Evolutionary conservation across 345 rosid species (phyloP).

Genomic region (Salix dunnii): DNA sequence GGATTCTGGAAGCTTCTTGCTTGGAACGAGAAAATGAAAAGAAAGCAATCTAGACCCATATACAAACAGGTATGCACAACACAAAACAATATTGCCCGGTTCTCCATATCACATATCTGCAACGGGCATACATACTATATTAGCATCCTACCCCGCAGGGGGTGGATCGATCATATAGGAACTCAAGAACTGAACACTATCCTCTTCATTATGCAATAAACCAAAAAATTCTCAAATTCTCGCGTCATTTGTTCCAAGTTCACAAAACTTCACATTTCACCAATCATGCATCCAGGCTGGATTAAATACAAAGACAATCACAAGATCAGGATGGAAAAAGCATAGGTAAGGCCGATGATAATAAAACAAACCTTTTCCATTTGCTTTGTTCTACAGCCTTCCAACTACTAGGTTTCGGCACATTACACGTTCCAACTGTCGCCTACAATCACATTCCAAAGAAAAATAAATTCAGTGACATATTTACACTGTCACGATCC

Average conservation of each 20-base stretch:
- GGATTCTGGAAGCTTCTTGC: neutral
- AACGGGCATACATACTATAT: neutral
- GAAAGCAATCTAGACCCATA: too few species aligned
- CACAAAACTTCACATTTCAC: neutral
- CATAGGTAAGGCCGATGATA: neutral
- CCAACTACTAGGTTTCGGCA: slow-evolving; percentile 90
- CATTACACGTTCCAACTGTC: slow-evolving; percentile 79
- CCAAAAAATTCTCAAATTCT: neutral
- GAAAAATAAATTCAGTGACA: neutral
- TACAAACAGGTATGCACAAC: too few species aligned
- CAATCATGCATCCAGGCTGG: neutral
- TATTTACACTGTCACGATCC: neutral
- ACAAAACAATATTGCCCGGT: too few species aligned
- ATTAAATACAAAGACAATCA: neutral
- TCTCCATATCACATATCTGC: neutral
- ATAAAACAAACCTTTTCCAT: slow-evolving; percentile 79
- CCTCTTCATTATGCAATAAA: neutral
- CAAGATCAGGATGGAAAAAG: neutral
- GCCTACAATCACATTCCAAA: slow-evolving; percentile 60
- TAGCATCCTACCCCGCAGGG: neutral
- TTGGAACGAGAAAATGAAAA: neutral
- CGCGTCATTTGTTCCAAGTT: neutral
- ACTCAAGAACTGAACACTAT: neutral
- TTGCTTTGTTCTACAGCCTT: slow-evolving; percentile 90
- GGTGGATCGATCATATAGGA: neutral